These are phyloP conservation scores for Euphrasia confusa DNA, from an alignment of 257 asterid genomes.

Conservation along the genomic window DNA sequence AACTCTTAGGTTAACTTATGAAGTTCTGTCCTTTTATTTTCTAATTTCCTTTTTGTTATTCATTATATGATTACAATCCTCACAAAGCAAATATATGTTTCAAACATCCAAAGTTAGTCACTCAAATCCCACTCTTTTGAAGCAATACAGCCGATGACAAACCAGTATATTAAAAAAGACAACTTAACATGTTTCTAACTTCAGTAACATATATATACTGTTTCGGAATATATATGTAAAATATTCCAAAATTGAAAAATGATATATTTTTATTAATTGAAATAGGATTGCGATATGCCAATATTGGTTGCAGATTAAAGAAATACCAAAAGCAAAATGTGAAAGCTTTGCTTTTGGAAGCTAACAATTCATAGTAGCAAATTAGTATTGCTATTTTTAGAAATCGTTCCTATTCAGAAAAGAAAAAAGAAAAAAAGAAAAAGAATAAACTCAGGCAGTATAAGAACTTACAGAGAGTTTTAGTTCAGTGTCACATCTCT, in stretches of 20 bases:
- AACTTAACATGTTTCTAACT: background rate
- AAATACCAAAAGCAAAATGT: background rate
- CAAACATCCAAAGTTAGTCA: background rate
- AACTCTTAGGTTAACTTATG: background rate
- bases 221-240: background rate
- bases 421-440: background rate
- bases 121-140: background rate
- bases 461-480: conserved; percentile 73
- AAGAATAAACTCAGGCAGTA: conserved; percentile 11
- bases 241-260: background rate
- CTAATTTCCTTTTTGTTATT: background rate
- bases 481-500: conserved; percentile 85
- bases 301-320: background rate
- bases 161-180: background rate
- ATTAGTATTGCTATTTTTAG: background rate
- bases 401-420: conserved; percentile 11
- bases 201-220: background rate
- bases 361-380: background rate
- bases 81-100: background rate
- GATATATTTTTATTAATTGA: background rate
- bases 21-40: background rate
- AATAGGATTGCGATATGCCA: background rate
- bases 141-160: background rate
- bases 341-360: background rate
- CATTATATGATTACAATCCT: background rate